Evolutionary conservation across 177 flowering plant genomes (phyloP), one percentile per base, ranked within the genome.

Genomic region (Tripterygium wilfordii): DNA sequence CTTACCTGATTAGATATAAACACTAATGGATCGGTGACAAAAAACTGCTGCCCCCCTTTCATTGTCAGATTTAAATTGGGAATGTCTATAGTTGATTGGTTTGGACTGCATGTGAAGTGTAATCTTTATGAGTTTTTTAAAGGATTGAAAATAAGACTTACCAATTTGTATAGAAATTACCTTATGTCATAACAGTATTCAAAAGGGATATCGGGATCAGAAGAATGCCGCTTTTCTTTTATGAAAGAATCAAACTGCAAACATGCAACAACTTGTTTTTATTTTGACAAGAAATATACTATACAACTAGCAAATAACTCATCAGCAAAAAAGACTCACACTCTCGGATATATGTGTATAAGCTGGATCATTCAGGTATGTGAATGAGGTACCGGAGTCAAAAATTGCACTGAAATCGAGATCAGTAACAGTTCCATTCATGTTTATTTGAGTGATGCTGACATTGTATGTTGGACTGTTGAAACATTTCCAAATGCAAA

Each of bases 371-470:
- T 58, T 74, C 44, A 94, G 62, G 62, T 72, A 77, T 16, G 99
- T 85, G 53, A 81, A 87, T 7, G 99, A 87, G 54, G 99, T 79
- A 16, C 99, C 97, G 23, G 99, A 66, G 68, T 89, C 96, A 54
- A 89, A 71, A 32, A 87, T 62, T 40, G 92, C 96, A 64, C 25
- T 37, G 42, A 87, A 69, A 28, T 51, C 61, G 25, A 73, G 35
- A 68, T 73, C 50, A 14, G 56, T 44, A 24, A 25, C 49, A 19
- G 49, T 67, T 27, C 43, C 57, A 20, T 75, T 92, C 54, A 89
- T 81, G 16, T 0, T 58, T 10, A 80, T 45, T 51, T 69, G 71
- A 53, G 78, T 78, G 43, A 87, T 45, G 36, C 74, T 83, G 51
- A 89, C 27, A 52, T 81, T 83, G 68, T 89, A 94, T 40, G 69